Base-by-base conservation (phyloP, 768 basidiomycete genomes). In the Phylloporus sp. region DNA sequence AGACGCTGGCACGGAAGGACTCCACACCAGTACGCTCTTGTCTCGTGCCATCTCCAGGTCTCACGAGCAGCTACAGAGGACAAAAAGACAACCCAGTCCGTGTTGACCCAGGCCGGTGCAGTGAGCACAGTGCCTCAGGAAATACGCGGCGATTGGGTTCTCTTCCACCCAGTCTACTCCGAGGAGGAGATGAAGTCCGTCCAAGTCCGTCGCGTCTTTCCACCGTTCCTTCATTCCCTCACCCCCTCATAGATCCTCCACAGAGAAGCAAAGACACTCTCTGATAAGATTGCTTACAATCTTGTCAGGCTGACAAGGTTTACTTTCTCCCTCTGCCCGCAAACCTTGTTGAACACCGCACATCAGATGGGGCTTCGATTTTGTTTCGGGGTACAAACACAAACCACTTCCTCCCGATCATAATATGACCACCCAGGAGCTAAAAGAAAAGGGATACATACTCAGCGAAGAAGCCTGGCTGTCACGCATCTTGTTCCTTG, bases 131-230 rank as follows among this genome's bases (percentile, higher is more conserved):
- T 81, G 13, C 81, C 82, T 3, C 72, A 75, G 3, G 77, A 76
- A 63, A 67, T 82, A 45, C 77, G 74, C 35, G 89, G 89, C 2
- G 88, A 90, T 60, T 97, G 93, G 91, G 91, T 95, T 11, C 72
- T 97, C 2, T 91, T 93, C 65, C 91, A 95, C 64, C 95, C 95
- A 0, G 93, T 95, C 2, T 97, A 97, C 66, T 81, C 88, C 6
- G 67, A 72, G 16, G 81, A 81, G 32, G 91, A 92, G 62, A 65
- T 91, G 45, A 82, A 73, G 56, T 79, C 88, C 13, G 89, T 91
- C 15, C 73, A 88, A 69, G 89, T 87, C 60, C 45, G 35, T 49
- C 31, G 35, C 20, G 18, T 55, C 47, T 40, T 24, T 24, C 50
- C 47, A 20, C 18, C 20, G 47, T 46, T 44, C 28, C 34, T 7